Evolutionary conservation across 768 basidiomycete species (phyloP).

Genomic region (Lactarius indigo): DNA sequence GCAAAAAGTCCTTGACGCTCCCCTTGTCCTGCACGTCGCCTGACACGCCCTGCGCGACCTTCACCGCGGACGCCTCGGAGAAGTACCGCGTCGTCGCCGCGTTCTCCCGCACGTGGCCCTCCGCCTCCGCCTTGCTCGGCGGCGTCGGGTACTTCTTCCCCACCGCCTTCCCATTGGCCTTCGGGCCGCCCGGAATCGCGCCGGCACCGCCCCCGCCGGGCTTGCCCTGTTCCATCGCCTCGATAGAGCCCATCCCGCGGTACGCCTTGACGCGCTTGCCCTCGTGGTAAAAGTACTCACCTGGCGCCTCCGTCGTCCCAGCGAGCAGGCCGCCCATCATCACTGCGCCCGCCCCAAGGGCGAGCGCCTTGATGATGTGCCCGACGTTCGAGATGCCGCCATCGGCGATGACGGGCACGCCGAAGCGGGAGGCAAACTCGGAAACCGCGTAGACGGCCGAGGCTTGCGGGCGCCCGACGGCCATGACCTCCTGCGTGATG

Average conservation of each 20-base stretch:
- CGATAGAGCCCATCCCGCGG: slow-evolving; percentile 87
- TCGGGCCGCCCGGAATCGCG: slow-evolving; percentile 28
- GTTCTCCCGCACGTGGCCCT: slow-evolving; percentile 63
- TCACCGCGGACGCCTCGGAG: slow-evolving; percentile 86
- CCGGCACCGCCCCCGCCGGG: slow-evolving; percentile 25
- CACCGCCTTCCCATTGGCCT: slow-evolving; percentile 24
- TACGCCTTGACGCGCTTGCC: slow-evolving; percentile 99
- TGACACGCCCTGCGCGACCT: slow-evolving; percentile 95
- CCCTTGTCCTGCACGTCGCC: slow-evolving; percentile 99
- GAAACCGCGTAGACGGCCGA: slow-evolving; percentile 97
- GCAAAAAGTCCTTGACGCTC: slow-evolving; percentile 87
- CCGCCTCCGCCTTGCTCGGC: slow-evolving; percentile 32
- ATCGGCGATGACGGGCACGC: slow-evolving; percentile 95
- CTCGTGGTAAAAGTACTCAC: slow-evolving; percentile 99
- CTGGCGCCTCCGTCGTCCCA: slow-evolving; percentile 94
- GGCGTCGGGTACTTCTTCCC: slow-evolving; percentile 51
- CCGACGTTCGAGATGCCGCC: slow-evolving; percentile 95
- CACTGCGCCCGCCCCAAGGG: slow-evolving; percentile 91
- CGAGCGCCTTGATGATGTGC: slow-evolving; percentile 94
- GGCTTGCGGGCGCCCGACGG: slow-evolving; percentile 96
- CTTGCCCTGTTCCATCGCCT: slow-evolving; percentile 86
- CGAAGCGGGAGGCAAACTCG: slow-evolving; percentile 90
- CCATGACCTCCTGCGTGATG: slow-evolving; percentile 99
- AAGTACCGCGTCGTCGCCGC: slow-evolving; percentile 97
- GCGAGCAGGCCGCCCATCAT: slow-evolving; percentile 99